phyloP scores from a whole-genome alignment of 768 basidiomycete genomes.

The Dentipellis fragilis region DNA sequence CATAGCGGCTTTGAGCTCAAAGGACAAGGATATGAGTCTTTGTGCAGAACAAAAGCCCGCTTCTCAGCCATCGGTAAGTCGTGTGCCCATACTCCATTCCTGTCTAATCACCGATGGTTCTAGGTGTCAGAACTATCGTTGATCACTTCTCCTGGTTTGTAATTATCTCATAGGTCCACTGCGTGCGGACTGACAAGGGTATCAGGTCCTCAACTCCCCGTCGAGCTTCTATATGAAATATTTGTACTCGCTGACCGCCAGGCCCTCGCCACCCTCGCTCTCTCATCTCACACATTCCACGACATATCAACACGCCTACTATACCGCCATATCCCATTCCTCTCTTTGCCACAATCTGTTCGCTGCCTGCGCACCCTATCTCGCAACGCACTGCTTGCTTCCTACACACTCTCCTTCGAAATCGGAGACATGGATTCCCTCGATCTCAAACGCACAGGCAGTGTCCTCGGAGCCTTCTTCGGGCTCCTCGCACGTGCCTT shows the following conservation, averaged over 20 bases:
- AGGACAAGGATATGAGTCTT: too few relatives aligned
- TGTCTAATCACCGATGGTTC: too few relatives aligned
- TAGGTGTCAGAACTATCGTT: too few relatives aligned
- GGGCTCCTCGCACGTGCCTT: constrained; percentile 15
- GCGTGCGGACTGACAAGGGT: too few relatives aligned
- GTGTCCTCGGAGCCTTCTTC: constrained; percentile 7
- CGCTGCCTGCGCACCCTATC: constrained; percentile 7
- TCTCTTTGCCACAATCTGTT: constrained; percentile 8
- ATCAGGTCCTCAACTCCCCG: constrained; percentile 1
- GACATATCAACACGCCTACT: constrained; percentile 8
- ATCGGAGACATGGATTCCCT: constrained; percentile 8
- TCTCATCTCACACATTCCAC: constrained; percentile 5
- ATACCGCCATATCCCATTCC: constrained; percentile 10
- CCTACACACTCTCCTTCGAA: constrained; percentile 7
- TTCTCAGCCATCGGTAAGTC: too few relatives aligned
- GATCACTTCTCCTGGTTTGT: too few relatives aligned
- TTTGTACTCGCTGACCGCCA: constrained; percentile 4
- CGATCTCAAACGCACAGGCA: constrained; percentile 2
- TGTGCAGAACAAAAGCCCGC: too few relatives aligned
- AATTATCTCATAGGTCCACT: too few relatives aligned
- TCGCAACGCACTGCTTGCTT: constrained; percentile 7
- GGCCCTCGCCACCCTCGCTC: constrained; percentile 6
- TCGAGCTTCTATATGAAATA: constrained; percentile 10
- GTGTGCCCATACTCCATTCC: too few relatives aligned
- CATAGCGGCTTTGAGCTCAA: too few relatives aligned